Evolutionary conservation across 805 yeast genomes (phyloP).

Genomic region (Kazachstania psychrophila): DNA sequence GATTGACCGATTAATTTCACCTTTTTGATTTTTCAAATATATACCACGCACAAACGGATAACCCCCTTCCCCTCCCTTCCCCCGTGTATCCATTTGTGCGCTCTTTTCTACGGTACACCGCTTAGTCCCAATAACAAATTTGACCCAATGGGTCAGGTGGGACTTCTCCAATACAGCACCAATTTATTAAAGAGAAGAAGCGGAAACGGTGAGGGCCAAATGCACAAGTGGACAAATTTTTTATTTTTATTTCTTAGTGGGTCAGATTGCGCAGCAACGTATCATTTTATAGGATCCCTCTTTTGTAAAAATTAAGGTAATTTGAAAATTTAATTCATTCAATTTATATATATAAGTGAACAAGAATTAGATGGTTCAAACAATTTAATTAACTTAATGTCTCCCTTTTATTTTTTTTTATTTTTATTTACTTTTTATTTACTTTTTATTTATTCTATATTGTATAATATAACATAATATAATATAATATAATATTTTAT

Average conservation of each 20-base stretch:
- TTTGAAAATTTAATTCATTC: not conserved
- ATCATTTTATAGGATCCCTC: not conserved
- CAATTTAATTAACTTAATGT: not conserved
- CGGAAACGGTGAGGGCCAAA: no score
- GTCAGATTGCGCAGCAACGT: not conserved
- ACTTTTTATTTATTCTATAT: not conserved
- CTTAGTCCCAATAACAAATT: no score
- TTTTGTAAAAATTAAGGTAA: not conserved
- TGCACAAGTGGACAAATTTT: not conserved
- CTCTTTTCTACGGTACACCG: no score
- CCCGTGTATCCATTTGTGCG: no score
- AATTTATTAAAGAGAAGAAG: no score
- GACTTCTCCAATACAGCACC: no score
- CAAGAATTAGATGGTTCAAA: not conserved
- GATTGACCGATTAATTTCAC: not conserved
- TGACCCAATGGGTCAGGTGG: no score
- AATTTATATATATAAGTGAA: not conserved
- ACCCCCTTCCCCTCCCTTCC: no score
- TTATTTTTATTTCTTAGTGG: not conserved
- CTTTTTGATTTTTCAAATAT: no score
- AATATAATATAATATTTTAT: not conserved
- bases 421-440: not conserved
- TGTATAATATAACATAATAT: not conserved
- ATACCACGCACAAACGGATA: no score
- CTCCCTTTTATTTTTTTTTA: not conserved